Conservation (phyloP, 345 rosid genomes). For the Populus tremula region DNA sequence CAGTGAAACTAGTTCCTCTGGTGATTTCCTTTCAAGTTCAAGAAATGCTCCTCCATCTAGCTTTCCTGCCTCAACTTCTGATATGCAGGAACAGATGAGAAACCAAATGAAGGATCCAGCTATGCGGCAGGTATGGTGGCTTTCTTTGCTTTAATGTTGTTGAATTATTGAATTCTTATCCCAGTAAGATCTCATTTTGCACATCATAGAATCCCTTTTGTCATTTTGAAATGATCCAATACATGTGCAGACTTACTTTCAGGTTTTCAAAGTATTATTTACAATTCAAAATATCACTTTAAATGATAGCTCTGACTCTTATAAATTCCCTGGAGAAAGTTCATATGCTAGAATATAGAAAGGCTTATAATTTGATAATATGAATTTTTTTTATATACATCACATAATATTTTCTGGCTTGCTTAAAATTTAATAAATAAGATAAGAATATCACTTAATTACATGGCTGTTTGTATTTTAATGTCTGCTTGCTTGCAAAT, state of each 20-base stretch:
- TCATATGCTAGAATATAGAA: not conserved
- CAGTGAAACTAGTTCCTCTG: conserved; percentile 54
- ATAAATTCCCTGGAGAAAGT: not conserved
- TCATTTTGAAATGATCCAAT: not conserved
- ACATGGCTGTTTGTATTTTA: not conserved
- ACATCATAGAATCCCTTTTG: not conserved
- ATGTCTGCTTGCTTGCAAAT: conserved; percentile 17
- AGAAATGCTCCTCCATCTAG: conserved; percentile 45
- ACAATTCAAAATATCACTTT: not conserved
- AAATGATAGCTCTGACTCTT: no score
- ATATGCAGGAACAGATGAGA: conserved; percentile 86
- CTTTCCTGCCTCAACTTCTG: conserved; percentile 57
- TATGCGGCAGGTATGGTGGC: conserved; percentile 62
- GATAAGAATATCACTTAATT: not conserved
- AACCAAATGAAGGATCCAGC: conserved; percentile 96
- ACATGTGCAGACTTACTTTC: not conserved
- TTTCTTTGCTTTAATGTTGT: not conserved
- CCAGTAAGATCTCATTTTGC: conserved; percentile 2
- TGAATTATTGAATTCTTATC: not conserved
- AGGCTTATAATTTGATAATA: not conserved
- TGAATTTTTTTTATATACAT: not conserved
- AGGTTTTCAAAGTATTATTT: not conserved
- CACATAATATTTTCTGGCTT: not conserved
- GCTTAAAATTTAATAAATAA: not conserved
- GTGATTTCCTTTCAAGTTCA: conserved; percentile 36